Conservation (phyloP, 2,329 filamentous ascomycete genomes). For the Aspergillus clavatus region DNA sequence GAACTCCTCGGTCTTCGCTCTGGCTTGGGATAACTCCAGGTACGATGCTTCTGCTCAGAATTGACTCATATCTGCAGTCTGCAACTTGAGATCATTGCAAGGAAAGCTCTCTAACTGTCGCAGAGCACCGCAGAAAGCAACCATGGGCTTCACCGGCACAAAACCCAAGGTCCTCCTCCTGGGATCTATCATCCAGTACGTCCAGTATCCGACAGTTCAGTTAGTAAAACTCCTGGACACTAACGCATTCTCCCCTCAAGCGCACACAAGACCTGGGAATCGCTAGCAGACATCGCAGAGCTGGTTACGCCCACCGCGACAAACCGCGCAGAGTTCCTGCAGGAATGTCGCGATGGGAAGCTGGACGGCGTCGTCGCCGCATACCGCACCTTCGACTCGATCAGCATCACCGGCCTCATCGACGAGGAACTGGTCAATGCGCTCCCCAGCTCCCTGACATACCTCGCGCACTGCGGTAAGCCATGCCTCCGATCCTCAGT, state of each 20-base stretch:
- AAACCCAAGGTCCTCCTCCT: conserved; percentile 60
- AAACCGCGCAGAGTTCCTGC: conserved; percentile 62
- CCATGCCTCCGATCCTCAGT: not conserved
- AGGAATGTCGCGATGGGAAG: conserved; percentile 60
- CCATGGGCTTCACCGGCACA: conserved; percentile 20
- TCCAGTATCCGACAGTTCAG: conserved; percentile 19
- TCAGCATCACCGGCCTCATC: conserved; percentile 61
- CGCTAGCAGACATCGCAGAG: conserved; percentile 59
- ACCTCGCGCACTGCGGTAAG: conserved; percentile 39
- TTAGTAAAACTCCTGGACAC: too few species aligned
- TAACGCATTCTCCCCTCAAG: conserved; percentile 18
- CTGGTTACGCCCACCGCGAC: conserved; percentile 58
- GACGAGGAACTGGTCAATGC: conserved; percentile 64
- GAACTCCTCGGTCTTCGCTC: not conserved
- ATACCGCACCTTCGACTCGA: conserved; percentile 67
- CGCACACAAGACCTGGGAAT: conserved; percentile 61
- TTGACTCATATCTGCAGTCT: not conserved
- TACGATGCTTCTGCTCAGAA: not conserved
- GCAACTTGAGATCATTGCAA: not conserved
- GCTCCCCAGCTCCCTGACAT: conserved; percentile 36
- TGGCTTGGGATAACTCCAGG: not conserved
- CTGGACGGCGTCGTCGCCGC: conserved; percentile 62
- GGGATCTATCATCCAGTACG: conserved; percentile 60
- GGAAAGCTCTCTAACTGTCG: not conserved
- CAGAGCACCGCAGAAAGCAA: not conserved